These are phyloP conservation scores for Pyrenophora graminea DNA, from an alignment of 2,329 filamentous ascomycete species.

Conservation along the genomic window DNA sequence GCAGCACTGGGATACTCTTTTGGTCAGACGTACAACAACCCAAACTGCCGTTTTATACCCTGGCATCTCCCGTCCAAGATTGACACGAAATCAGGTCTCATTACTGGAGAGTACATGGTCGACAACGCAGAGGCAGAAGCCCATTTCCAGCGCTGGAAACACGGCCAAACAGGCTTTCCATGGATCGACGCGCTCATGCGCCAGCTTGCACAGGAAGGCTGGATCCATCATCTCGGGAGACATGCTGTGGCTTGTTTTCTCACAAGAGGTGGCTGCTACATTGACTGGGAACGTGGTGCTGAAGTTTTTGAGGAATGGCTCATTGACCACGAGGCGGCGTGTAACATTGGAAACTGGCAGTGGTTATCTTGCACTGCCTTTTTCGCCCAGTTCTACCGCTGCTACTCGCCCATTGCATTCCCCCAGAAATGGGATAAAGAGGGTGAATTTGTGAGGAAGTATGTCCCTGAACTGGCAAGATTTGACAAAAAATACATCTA, in stretches of 20 bases:
- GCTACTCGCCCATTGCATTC: constrained; percentile 72
- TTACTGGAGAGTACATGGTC: constrained; percentile 66
- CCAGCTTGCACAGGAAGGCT: constrained; percentile 71
- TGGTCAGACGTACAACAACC: constrained; percentile 67
- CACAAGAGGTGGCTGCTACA: constrained; percentile 77
- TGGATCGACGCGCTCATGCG: constrained; percentile 84
- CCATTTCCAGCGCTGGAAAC: constrained; percentile 71
- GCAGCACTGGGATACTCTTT: constrained; percentile 68
- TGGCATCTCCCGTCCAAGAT: constrained; percentile 74
- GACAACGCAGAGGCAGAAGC: constrained; percentile 65
- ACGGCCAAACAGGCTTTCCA: constrained; percentile 73
- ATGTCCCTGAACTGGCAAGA: constrained; percentile 67
- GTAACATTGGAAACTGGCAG: constrained; percentile 78
- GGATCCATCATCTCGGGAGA: constrained; percentile 78
- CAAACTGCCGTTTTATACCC: constrained; percentile 72
- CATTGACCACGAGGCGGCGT: constrained; percentile 74
- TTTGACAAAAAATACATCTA: constrained; percentile 74
- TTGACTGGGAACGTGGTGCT: constrained; percentile 77
- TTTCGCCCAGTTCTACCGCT: constrained; percentile 71
- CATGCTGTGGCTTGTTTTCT: constrained; percentile 81
- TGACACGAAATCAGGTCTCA: constrained; percentile 48
- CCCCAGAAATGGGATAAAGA: constrained; percentile 76
- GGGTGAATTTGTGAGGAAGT: constrained; percentile 66
- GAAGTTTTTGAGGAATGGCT: constrained; percentile 79
- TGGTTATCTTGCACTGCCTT: constrained; percentile 79